Evolutionary conservation across 2,329 filamentous ascomycete genomes (phyloP).

Genomic region (Alternaria ethzedia): DNA sequence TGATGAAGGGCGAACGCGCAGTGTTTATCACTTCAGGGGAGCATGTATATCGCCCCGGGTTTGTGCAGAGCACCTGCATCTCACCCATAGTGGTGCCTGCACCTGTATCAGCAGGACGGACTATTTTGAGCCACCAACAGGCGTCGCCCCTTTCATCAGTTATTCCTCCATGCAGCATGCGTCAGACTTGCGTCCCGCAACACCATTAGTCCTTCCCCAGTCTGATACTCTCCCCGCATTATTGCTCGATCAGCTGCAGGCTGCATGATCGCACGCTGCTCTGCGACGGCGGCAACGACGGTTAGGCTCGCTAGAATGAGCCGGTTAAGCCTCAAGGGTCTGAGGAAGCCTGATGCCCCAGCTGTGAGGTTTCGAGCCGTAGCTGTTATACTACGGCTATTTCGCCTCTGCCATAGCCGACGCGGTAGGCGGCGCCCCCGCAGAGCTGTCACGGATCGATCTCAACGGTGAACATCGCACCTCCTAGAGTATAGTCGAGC

Average conservation of each 20-base stretch:
- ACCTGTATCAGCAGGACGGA: slow-evolving; percentile 8
- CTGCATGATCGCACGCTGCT: slow-evolving; percentile 27
- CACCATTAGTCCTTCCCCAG: slow-evolving; percentile 10
- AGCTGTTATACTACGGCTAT: slow-evolving; percentile 12
- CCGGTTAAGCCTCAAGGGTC: slow-evolving; percentile 11
- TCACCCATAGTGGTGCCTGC: slow-evolving; percentile 7
- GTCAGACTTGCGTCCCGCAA: slow-evolving; percentile 3
- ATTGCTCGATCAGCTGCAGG: slow-evolving; percentile 12
- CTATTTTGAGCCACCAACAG: slow-evolving; percentile 1
- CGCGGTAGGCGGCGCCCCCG: slow-evolving; percentile 12
- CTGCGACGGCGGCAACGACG: slow-evolving; percentile 14
- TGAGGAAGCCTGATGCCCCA: slow-evolving; percentile 11
- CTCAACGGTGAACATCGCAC: slow-evolving; percentile 9
- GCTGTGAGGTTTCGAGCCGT: slow-evolving; percentile 16
- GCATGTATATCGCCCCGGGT: slow-evolving; percentile 1
- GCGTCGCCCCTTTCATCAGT: neutral
- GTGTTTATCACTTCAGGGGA: slow-evolving; percentile 5
- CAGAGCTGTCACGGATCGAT: slow-evolving; percentile 13
- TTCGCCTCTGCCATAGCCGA: slow-evolving; percentile 15
- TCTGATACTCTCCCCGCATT: slow-evolving; percentile 16
- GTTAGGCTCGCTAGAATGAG: slow-evolving; percentile 8
- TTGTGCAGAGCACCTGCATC: slow-evolving; percentile 8
- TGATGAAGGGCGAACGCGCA: neutral
- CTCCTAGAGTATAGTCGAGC: slow-evolving; percentile 9
- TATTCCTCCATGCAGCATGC: neutral